Evolutionary conservation across 768 basidiomycete genomes (phyloP).

Genomic region (Collybia sordida): DNA sequence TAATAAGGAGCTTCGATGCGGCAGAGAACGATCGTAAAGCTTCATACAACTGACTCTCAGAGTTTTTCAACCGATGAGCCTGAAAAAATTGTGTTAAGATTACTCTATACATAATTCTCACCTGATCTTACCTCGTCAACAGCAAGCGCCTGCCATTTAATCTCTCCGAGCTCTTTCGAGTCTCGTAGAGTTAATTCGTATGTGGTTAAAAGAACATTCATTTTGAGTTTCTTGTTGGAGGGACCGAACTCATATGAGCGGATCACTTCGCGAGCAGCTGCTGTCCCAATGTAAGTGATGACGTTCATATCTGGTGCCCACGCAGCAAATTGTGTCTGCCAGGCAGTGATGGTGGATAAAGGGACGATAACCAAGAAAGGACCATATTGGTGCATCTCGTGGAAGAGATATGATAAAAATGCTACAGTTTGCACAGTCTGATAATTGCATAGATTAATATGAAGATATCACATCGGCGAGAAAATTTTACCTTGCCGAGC

Average conservation of each 20-base stretch:
- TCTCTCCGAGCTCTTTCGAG: slow-evolving; percentile 80
- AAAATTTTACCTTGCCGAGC: slow-evolving; percentile 76
- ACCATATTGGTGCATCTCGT: slow-evolving; percentile 89
- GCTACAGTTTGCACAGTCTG: slow-evolving; percentile 95
- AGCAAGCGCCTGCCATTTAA: slow-evolving; percentile 96
- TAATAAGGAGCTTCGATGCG: slow-evolving; percentile 93
- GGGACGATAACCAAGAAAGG: slow-evolving; percentile 98
- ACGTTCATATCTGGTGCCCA: slow-evolving; percentile 99
- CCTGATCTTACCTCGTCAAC: slow-evolving; percentile 81
- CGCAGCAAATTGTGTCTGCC: slow-evolving; percentile 91
- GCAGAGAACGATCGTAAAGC: slow-evolving; percentile 87
- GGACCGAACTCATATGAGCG: slow-evolving; percentile 90
- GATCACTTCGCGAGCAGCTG: slow-evolving; percentile 85
- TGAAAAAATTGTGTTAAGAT: slow-evolving; percentile 28
- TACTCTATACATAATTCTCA: slow-evolving; percentile 4
- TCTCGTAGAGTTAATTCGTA: slow-evolving; percentile 96
- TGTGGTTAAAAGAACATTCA: slow-evolving; percentile 96
- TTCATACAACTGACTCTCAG: slow-evolving; percentile 95
- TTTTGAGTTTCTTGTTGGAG: slow-evolving; percentile 86
- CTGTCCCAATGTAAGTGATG: slow-evolving; percentile 93
- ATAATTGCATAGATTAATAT: slow-evolving; percentile 7
- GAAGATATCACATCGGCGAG: background rate
- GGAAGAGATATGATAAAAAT: slow-evolving; percentile 93
- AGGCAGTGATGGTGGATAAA: slow-evolving; percentile 95
- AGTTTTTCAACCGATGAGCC: slow-evolving; percentile 98